These are phyloP conservation scores for Leishmania tarentolae DNA, from an alignment of 208 protist genomes.

Conservation along the genomic window DNA sequence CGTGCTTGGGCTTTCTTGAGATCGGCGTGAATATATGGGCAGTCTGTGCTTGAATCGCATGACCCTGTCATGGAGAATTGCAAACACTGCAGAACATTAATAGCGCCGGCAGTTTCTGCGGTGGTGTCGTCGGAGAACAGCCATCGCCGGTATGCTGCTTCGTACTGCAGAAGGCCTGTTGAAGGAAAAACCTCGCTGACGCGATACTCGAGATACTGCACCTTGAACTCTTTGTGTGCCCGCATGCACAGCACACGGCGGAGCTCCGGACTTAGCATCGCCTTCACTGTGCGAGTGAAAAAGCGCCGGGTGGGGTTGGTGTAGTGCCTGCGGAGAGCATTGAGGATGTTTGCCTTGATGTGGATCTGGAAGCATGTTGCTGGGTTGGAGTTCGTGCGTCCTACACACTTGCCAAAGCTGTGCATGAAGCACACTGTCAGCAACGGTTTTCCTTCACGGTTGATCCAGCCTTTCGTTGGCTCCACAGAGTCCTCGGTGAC, in stretches of 20 bases:
- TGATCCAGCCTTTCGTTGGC: slow-evolving; percentile 53
- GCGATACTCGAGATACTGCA: slow-evolving; percentile 68
- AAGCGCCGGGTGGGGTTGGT: slow-evolving; percentile 42
- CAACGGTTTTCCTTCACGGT: slow-evolving; percentile 47
- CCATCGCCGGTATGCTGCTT: slow-evolving; percentile 51
- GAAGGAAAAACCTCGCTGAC: slow-evolving; percentile 46
- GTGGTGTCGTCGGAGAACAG: slow-evolving; percentile 44
- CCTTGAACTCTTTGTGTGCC: slow-evolving; percentile 48
- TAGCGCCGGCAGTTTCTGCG: slow-evolving; percentile 22
- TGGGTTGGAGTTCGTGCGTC: slow-evolving; percentile 42
- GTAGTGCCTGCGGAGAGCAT: slow-evolving; percentile 50
- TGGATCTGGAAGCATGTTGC: slow-evolving; percentile 65
- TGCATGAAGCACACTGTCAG: slow-evolving; percentile 72
- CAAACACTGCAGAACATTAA: slow-evolving; percentile 43
- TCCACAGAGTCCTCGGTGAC: slow-evolving; percentile 59
- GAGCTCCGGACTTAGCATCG: slow-evolving; percentile 42
- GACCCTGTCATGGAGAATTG: slow-evolving; percentile 38
- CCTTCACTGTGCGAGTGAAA: slow-evolving; percentile 57
- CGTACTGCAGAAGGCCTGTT: slow-evolving; percentile 46
- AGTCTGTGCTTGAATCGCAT: slow-evolving; percentile 37
- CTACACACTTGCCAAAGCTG: slow-evolving; percentile 59
- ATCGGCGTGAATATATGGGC: slow-evolving; percentile 47
- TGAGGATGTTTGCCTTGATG: slow-evolving; percentile 44
- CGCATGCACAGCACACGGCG: slow-evolving; percentile 46
- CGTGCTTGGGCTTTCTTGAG: slow-evolving; percentile 45